Evolutionary conservation across 371 early-diverging fungal species (phyloP).

Genomic region (Conidiobolus incongruus): DNA sequence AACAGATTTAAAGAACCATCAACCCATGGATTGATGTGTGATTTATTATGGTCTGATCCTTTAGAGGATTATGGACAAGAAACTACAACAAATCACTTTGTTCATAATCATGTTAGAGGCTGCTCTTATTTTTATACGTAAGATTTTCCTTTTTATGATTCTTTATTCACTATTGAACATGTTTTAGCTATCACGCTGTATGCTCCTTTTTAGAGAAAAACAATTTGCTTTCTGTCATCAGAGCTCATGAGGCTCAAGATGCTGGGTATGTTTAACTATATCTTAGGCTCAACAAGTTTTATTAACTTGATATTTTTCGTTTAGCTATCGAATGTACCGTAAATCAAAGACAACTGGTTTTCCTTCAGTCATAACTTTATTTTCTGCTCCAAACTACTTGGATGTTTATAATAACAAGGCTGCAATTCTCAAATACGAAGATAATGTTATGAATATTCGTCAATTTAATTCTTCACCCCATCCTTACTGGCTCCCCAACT

Average conservation of each 20-base stretch:
- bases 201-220: constrained; percentile 85
- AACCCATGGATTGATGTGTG: constrained; percentile 87
- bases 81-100: constrained; percentile 47
- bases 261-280: constrained; percentile 32
- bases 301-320: neutral
- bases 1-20: constrained; percentile 92
- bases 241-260: constrained; percentile 97
- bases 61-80: constrained; percentile 88
- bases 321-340: constrained; percentile 76
- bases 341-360: constrained; percentile 82
- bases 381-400: constrained; percentile 93
- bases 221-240: constrained; percentile 74
- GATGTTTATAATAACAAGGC: constrained; percentile 97
- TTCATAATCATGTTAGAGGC: constrained; percentile 80
- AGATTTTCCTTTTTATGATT: neutral
- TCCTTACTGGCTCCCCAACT: constrained; percentile 91
- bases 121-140: constrained; percentile 85
- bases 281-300: neutral
- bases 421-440: constrained; percentile 87
- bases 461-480: constrained; percentile 57
- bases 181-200: constrained; percentile 59
- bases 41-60: constrained; percentile 97
- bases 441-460: constrained; percentile 90
- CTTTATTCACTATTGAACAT: neutral
- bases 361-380: constrained; percentile 90